A percentile compares a stretch with the other conserved stretches of the same genome.
Conservation (phyloP, 805 yeast species). For the Lachancea nothofagi region DNA sequence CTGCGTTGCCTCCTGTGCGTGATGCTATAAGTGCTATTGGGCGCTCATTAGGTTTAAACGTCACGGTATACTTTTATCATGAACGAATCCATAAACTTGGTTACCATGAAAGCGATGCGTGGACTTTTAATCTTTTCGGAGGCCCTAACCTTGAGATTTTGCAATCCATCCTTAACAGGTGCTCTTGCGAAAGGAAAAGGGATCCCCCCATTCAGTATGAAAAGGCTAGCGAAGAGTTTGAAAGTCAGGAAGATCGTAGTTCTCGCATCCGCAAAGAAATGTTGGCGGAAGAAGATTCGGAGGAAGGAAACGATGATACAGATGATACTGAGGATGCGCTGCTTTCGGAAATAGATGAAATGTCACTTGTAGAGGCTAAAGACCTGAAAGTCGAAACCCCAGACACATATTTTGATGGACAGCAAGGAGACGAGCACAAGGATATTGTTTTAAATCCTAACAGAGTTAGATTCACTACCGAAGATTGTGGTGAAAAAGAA, state of each 20-base stretch:
- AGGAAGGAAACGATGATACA: no score
- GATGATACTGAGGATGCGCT: no score
- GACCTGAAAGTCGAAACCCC: no score
- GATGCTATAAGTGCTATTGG: conserved; percentile 7
- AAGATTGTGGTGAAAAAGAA: neutral
- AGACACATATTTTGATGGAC: no score
- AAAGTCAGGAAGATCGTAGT: neutral
- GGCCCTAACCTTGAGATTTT: conserved; percentile 8
- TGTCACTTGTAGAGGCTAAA: no score
- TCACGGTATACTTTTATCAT: conserved; percentile 6
- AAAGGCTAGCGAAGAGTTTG: conserved; percentile 5
- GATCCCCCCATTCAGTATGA: conserved; percentile 5
- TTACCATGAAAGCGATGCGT: conserved; percentile 8
- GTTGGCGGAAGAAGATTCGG: neutral
- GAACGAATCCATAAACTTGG: neutral
- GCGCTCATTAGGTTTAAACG: conserved; percentile 11
- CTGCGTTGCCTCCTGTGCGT: conserved; percentile 5
- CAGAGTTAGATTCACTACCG: no score
- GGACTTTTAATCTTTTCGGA: conserved; percentile 10
- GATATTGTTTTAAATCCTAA: no score
- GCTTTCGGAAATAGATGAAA: no score
- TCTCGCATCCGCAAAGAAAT: no score
- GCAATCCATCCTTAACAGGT: conserved; percentile 8
- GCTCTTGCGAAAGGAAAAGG: conserved; percentile 12
- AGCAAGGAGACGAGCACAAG: no score